These are phyloP conservation scores for Eucalyptus sideroxylon DNA, from an alignment of 345 rosid species.

Conservation along the genomic window DNA sequence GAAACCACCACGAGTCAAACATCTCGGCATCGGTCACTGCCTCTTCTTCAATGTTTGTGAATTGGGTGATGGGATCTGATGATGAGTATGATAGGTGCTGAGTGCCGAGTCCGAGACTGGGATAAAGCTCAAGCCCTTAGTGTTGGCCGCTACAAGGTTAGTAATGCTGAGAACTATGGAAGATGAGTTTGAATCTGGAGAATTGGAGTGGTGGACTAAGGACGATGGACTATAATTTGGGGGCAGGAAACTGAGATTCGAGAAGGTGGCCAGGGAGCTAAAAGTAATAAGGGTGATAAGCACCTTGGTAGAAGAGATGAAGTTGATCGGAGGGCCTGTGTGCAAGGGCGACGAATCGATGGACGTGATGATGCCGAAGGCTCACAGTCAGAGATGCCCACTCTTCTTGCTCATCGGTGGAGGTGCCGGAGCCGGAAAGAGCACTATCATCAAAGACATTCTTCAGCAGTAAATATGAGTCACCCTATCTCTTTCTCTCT, in stretches of 20 bases:
- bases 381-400: conserved; percentile 65
- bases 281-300: conserved; percentile 62
- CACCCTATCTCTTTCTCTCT: neutral
- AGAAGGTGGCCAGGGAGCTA: conserved; percentile 51
- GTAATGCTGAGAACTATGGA: neutral
- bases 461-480: conserved; percentile 40
- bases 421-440: conserved; percentile 95
- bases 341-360: conserved; percentile 24
- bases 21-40: neutral
- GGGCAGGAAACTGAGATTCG: conserved; percentile 65
- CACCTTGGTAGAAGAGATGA: conserved; percentile 83
- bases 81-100: conserved; percentile 25
- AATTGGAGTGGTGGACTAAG: neutral
- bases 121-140: conserved; percentile 48
- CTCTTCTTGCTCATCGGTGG: conserved; percentile 93
- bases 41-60: neutral
- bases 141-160: conserved; percentile 92
- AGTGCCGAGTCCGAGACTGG: conserved; percentile 37
- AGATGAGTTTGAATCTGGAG: neutral
- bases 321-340: conserved; percentile 23
- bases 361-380: conserved; percentile 79
- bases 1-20: neutral
- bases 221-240: neutral
- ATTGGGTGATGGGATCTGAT: neutral
- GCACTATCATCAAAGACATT: conserved; percentile 82